Evolutionary conservation across 768 basidiomycete species (phyloP).

Genomic region (Collybia mongolica): DNA sequence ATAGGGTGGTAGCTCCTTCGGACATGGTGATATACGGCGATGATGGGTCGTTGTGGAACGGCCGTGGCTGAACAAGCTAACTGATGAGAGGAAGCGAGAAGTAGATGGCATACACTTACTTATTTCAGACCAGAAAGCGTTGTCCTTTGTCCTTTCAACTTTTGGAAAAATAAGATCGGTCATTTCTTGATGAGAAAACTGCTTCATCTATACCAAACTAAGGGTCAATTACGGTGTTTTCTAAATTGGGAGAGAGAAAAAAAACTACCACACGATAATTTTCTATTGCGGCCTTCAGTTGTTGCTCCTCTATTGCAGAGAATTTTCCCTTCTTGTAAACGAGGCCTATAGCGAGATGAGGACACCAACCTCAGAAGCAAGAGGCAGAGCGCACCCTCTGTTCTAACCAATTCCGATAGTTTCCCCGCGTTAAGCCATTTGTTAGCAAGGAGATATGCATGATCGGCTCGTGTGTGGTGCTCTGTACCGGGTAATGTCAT

Average conservation of each 20-base stretch:
- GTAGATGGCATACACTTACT: slow-evolving; percentile 42
- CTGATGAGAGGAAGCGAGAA: background rate
- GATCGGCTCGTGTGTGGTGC: slow-evolving; percentile 47
- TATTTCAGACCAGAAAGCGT: slow-evolving; percentile 78
- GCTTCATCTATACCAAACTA: slow-evolving; percentile 37
- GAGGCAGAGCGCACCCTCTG: slow-evolving; percentile 48
- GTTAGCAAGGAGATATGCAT: slow-evolving; percentile 69
- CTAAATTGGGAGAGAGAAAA: background rate
- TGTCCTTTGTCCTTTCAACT: slow-evolving; percentile 56
- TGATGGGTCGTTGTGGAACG: slow-evolving; percentile 74
- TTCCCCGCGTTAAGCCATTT: slow-evolving; percentile 77
- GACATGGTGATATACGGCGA: slow-evolving; percentile 83
- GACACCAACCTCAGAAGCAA: background rate
- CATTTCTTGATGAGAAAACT: slow-evolving; percentile 55
- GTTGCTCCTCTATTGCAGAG: slow-evolving; percentile 72
- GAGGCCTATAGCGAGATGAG: slow-evolving; percentile 48
- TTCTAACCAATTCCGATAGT: slow-evolving; percentile 64
- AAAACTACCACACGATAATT: slow-evolving; percentile 54
- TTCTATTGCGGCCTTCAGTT: slow-evolving; percentile 63
- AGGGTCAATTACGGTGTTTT: slow-evolving; percentile 1
- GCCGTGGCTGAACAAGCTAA: slow-evolving; percentile 50
- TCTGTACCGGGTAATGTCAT: slow-evolving; percentile 40
- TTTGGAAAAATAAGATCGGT: slow-evolving; percentile 68
- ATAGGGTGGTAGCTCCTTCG: slow-evolving; percentile 69
- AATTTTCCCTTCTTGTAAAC: slow-evolving; percentile 89